Conservation (phyloP, 1,284 basidiomycete species). For the Ceratobasidium sp. region DNA sequence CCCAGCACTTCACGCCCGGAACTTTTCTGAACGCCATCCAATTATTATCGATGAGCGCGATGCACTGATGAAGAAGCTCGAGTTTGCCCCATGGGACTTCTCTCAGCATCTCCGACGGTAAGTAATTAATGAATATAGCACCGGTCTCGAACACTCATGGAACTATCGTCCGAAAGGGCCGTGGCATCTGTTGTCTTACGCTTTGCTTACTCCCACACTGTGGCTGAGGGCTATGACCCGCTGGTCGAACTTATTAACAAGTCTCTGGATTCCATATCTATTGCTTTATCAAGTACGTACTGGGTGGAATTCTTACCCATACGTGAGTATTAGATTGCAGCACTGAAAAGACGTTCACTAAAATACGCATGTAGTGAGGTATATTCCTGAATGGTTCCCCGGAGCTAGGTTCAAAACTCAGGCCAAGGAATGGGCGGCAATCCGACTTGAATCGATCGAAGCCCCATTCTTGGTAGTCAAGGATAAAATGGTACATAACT, state of each 20-base stretch:
- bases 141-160: not conserved
- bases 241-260: constrained; percentile 25
- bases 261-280: constrained; percentile 4
- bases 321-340: not conserved
- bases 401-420: constrained; percentile 56
- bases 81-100: constrained; percentile 1
- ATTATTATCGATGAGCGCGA: constrained; percentile 10
- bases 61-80: constrained; percentile 1
- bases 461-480: constrained; percentile 54
- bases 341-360: no score
- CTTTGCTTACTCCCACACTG: constrained; percentile 7
- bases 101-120: constrained; percentile 11
- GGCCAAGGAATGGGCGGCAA: constrained; percentile 51
- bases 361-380: constrained; percentile 48
- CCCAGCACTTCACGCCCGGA: constrained; percentile 13
- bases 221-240: constrained; percentile 8
- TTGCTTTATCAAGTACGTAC: constrained; percentile 19
- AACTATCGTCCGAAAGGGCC: not conserved
- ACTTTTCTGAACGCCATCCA: not conserved
- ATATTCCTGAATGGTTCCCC: constrained; percentile 60
- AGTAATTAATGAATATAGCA: not conserved
- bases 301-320: constrained; percentile 16
- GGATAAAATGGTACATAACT: constrained; percentile 52
- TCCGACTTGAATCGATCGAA: constrained; percentile 50
- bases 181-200: constrained; percentile 24